Conservation (phyloP, 495 filamentous ascomycete species). For the Aspergillus mulundensis region DNA sequence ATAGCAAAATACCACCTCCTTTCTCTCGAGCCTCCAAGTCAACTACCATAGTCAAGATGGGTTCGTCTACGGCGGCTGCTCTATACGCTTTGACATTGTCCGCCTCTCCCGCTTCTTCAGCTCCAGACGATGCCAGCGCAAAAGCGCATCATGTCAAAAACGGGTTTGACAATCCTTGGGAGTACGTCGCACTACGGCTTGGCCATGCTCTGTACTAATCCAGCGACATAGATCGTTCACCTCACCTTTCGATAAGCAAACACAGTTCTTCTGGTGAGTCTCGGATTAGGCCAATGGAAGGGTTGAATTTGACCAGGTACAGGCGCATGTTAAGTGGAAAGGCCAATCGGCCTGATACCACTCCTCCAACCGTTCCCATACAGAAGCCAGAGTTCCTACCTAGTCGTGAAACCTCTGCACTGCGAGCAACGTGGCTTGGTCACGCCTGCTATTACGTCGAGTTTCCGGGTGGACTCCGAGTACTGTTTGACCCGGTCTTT, state of each 20-base stretch:
- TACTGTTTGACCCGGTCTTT: constrained; percentile 95
- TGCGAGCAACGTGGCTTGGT: constrained; percentile 94
- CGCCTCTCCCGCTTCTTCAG: constrained; percentile 37
- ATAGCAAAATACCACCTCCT: constrained; percentile 1
- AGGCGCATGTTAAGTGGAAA: constrained; percentile 58
- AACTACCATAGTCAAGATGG: constrained; percentile 40
- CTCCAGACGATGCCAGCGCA: constrained; percentile 51
- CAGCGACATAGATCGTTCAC: constrained; percentile 32
- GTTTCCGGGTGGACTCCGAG: constrained; percentile 81
- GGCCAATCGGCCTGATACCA: constrained; percentile 57
- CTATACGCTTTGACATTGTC: constrained; percentile 54
- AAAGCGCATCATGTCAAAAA: constrained; percentile 55
- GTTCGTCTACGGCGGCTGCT: constrained; percentile 41
- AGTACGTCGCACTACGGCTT: constrained; percentile 25
- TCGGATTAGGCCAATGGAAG: neutral
- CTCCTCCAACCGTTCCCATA: constrained; percentile 63
- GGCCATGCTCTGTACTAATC: constrained; percentile 16
- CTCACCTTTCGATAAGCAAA: constrained; percentile 9
- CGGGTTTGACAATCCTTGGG: constrained; percentile 62
- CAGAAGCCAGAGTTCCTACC: constrained; percentile 67
- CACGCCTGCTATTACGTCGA: constrained; percentile 95
- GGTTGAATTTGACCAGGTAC: neutral
- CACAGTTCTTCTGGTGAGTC: neutral
- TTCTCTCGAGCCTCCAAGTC: constrained; percentile 8
- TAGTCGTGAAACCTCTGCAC: constrained; percentile 48